Evolutionary conservation across 805 yeast species (phyloP).

Genomic region (Wickerhamomyces bovis): DNA sequence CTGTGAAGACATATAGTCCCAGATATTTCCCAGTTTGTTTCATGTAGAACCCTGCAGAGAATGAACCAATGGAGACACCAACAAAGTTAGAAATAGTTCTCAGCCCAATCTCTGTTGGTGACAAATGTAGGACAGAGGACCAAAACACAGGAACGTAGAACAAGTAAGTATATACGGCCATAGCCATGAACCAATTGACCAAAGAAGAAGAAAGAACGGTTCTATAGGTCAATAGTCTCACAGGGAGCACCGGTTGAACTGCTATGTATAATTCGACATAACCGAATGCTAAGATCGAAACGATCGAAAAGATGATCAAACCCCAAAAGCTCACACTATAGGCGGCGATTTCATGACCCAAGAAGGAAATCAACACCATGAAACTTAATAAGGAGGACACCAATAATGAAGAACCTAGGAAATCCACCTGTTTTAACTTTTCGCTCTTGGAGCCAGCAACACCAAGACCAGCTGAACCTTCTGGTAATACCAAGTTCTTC

Average conservation of each 20-base stretch:
- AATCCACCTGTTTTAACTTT: constrained; percentile 55
- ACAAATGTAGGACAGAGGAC: constrained; percentile 44
- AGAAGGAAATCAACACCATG: constrained; percentile 60
- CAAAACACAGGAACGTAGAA: constrained; percentile 70
- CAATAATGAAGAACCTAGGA: constrained; percentile 55
- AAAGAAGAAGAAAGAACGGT: constrained; percentile 60
- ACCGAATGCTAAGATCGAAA: constrained; percentile 32
- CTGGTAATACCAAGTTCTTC: constrained; percentile 32
- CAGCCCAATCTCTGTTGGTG: constrained; percentile 52
- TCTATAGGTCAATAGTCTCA: constrained; percentile 45
- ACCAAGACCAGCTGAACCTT: constrained; percentile 52
- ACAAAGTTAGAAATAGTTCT: constrained; percentile 55
- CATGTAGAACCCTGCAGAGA: constrained; percentile 63
- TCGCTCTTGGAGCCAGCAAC: constrained; percentile 34
- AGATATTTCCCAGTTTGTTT: constrained; percentile 61
- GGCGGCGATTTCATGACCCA: constrained; percentile 51
- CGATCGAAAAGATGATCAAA: constrained; percentile 29
- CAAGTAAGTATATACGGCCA: constrained; percentile 57
- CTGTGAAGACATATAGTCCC: constrained; percentile 36
- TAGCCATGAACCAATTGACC: constrained; percentile 63
- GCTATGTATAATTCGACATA: constrained; percentile 39
- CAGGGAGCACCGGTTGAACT: constrained; percentile 57
- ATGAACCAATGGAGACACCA: constrained; percentile 62
- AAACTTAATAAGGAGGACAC: constrained; percentile 53
- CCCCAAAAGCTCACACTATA: constrained; percentile 34